Evolutionary conservation across 257 asterid genomes (phyloP), one percentile per base, ranked within the genome.

Genomic region (Rauvolfia tetraphylla): DNA sequence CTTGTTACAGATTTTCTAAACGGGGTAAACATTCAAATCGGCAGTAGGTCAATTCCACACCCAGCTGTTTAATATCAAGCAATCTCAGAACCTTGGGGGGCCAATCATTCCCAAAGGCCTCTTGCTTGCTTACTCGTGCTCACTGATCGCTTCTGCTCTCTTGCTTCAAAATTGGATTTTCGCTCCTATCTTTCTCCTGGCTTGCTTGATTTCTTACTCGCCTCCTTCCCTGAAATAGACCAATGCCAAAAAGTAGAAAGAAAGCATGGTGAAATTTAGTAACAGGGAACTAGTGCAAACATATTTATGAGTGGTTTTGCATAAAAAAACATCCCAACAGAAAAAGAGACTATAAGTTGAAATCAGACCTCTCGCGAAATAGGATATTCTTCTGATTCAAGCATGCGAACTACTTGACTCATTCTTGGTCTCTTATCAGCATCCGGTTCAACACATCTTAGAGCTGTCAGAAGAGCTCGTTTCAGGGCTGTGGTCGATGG

Each of bases 351-450:
- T 61, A 38, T 48, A 38, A 67, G 72, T 59, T 38, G n/a, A 27
- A 71, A 77, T 13, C 41, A 54, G 69, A 88, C 97, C 91, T 90
- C 90, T 85, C 95, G 81, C 15, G 85, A 90, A 75, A 92, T 75
- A 1, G 97, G 98, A 80, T 89, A 91, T 79, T 93, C 96, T 48
- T 91, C 89, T 0, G 97, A 87, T 76, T 93, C 96, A 23, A 93
- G 93, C 98, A 93, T 93, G 20, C 98, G 88, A 53, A 86, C 97
- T 18, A 92, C 94, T 80, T 92, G 93, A 83, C 90, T 87, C 98
- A 92, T 92, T 27, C 84, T 80, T n/a, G 98, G 98, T 75, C 98
- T 88, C 79, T 89, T 89, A 71, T 84, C 90, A 4, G 95, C 86
- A 71, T 91, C 89, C 1, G 94, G 94, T 82, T 93, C 97, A 20